Base-by-base conservation (phyloP, 371 early-diverging fungal genomes). In the Syncephalastrum contaminatum region DNA sequence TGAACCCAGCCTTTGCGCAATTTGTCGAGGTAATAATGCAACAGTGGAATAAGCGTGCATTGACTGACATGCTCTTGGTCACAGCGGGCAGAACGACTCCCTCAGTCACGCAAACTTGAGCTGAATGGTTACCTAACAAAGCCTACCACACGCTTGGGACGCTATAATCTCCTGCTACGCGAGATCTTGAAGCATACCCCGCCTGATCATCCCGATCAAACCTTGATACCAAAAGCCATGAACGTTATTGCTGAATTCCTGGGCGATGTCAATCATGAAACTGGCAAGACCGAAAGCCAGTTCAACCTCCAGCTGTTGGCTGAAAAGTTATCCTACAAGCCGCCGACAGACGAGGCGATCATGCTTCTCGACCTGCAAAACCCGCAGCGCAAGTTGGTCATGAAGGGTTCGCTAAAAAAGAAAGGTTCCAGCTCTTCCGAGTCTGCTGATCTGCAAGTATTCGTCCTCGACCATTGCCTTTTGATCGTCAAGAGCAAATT, bases 381-480 rank as follows among this genome's bases (percentile, higher is more conserved):
- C 30, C 87, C 82, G 42, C 80, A 82, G 21, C 79, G 95, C 19
- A 74, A 80, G 48, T 56, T 93, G 12, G 75, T 93, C 27, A 81
- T 89, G 59, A 91, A 92, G 50, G 94, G 95, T 30, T 77, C 82
- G 18, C 72, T 95, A 64, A 88, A 87, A 48, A 73, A 83, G 48
- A 87, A 87, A 56, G 73, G 87, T 5, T 67, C 86, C 48, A 90
- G 87, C 18, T 62, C 53, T 65, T 25, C 84, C 6, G 89, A 89
- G 46, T 74, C 77, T 16, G 73, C 84, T 0, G 89, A 90, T 20
- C 59, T 95, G 14, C 75, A 77, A 40, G 84, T 94, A 18, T 91
- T 90, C 63, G 67, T 96, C 22, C 84, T 97, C 43, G 97, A 97
- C 61, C 93, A 95, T 68, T 81, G 83, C 50, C 69, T 97, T 14